phyloP scores from a whole-genome alignment of 2,329 filamentous ascomycete genomes.

The Fusarium sp. region DNA sequence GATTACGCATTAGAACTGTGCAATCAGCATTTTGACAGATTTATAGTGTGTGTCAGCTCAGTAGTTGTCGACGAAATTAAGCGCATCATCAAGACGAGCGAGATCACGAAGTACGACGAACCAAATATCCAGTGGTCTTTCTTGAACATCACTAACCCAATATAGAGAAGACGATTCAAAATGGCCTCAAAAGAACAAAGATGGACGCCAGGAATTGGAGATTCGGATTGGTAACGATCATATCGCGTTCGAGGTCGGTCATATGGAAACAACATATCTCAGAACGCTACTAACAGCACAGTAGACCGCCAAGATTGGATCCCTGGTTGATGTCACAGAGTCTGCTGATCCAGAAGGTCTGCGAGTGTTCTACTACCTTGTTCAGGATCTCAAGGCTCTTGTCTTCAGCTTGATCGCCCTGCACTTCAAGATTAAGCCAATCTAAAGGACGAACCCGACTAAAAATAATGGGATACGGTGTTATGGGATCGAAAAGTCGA shows the following conservation, averaged over 20 bases:
- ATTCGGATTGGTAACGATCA: constrained; percentile 94
- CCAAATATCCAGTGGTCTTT: not conserved
- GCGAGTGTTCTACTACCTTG: constrained; percentile 97
- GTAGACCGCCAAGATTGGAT: constrained; percentile 97
- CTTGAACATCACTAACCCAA: constrained; percentile 29
- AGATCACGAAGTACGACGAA: constrained; percentile 87
- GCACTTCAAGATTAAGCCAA: constrained; percentile 95
- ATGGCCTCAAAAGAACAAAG: constrained; percentile 99
- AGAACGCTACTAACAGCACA: constrained; percentile 24
- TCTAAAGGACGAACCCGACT: constrained; percentile 56
- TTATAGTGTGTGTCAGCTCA: constrained; percentile 92
- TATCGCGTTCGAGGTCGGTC: constrained; percentile 91
- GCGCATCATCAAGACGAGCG: constrained; percentile 95
- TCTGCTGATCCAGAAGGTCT: constrained; percentile 96
- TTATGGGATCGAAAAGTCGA: constrained; percentile 2
- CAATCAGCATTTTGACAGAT: constrained; percentile 16
- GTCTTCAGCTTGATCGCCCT: constrained; percentile 96
- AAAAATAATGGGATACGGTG: constrained; percentile 12
- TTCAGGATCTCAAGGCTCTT: constrained; percentile 95
- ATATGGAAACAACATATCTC: not conserved
- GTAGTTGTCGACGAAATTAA: constrained; percentile 93
- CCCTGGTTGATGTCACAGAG: constrained; percentile 94
- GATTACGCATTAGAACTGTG: constrained; percentile 14
- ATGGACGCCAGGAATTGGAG: constrained; percentile 95
- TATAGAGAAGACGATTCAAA: constrained; percentile 94